Evolutionary conservation across 2,329 filamentous ascomycete genomes (phyloP).

Genomic region (Didymella pinodella): DNA sequence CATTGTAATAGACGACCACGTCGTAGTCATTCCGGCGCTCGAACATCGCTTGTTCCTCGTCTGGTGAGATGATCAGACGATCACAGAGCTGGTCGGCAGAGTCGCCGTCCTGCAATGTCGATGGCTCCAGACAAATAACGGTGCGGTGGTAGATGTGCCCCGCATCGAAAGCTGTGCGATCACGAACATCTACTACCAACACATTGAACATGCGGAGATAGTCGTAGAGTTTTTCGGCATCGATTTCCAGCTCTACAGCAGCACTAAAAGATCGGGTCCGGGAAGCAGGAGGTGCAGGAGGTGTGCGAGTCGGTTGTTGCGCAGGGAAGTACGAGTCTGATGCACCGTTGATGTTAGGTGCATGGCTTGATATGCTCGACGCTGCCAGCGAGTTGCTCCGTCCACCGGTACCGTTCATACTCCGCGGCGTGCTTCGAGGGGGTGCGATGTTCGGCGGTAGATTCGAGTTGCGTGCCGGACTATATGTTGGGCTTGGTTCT

Average conservation of each 20-base stretch:
- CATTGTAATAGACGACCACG: conserved; percentile 89
- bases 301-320: conserved; percentile 28
- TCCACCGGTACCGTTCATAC: conserved; percentile 63
- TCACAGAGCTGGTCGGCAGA: conserved; percentile 72
- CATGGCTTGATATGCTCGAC: conserved; percentile 48
- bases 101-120: conserved; percentile 72
- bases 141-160: conserved; percentile 87
- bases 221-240: conserved; percentile 73
- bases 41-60: conserved; percentile 79
- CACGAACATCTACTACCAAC: conserved; percentile 84
- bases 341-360: conserved; percentile 48
- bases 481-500: conserved; percentile 78
- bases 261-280: conserved; percentile 57
- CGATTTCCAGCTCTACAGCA: conserved; percentile 68
- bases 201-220: conserved; percentile 73
- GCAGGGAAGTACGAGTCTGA: conserved; percentile 55
- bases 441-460: conserved; percentile 70
- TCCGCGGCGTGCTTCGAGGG: conserved; percentile 70
- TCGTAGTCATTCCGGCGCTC: conserved; percentile 78
- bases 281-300: conserved; percentile 3
- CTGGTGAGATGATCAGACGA: conserved; percentile 73
- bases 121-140: conserved; percentile 89
- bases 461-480: conserved; percentile 75
- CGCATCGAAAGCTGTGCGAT: conserved; percentile 80
- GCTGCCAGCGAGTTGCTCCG: conserved; percentile 63